Percentiles rank a stretch among this genome's conserved stretches.
These are phyloP conservation scores for Phytophthora quininea DNA, from an alignment of 352 stramenopile genomes.

Conservation along the genomic window DNA sequence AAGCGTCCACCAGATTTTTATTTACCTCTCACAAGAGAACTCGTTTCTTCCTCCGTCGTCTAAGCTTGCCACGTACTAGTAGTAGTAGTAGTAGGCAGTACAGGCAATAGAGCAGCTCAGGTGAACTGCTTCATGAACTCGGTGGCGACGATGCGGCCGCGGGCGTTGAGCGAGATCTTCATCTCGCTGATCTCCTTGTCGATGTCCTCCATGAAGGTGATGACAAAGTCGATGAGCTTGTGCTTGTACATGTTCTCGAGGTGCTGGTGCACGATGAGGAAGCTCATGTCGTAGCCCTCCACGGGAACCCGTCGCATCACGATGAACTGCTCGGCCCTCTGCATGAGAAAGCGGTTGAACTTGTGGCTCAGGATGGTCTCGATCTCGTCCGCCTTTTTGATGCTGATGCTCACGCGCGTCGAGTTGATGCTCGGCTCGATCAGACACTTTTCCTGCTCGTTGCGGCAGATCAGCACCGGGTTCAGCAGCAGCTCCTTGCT, in stretches of 20 bases:
- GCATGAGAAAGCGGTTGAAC: conserved; percentile 97
- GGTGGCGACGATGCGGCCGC: conserved; percentile 92
- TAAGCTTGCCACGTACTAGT: not conserved
- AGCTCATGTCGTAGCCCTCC: conserved; percentile 96
- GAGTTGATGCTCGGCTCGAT: conserved; percentile 97
- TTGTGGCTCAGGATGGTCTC: conserved; percentile 95
- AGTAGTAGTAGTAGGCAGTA: no score
- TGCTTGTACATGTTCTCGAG: conserved; percentile 96
- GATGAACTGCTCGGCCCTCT: conserved; percentile 95
- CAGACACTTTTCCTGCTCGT: conserved; percentile 93
- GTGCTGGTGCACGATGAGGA: conserved; percentile 94
- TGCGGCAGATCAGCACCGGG: conserved; percentile 93
- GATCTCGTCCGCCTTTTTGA: conserved; percentile 96
- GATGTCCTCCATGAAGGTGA: conserved; percentile 98
- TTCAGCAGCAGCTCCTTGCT: conserved; percentile 95
- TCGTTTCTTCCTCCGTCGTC: conserved; percentile 6
- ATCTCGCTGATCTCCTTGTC: conserved; percentile 98
- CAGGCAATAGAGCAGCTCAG: conserved; percentile 18
- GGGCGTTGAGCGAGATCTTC: conserved; percentile 96
- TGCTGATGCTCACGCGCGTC: conserved; percentile 94
- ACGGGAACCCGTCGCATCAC: conserved; percentile 93
- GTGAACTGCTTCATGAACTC: conserved; percentile 96
- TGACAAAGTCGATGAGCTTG: conserved; percentile 97
- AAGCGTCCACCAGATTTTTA: conserved; percentile 18
- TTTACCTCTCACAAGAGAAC: conserved; percentile 15